phyloP scores from a whole-genome alignment of 2,329 filamentous ascomycete genomes.

The Penicillium paneum region DNA sequence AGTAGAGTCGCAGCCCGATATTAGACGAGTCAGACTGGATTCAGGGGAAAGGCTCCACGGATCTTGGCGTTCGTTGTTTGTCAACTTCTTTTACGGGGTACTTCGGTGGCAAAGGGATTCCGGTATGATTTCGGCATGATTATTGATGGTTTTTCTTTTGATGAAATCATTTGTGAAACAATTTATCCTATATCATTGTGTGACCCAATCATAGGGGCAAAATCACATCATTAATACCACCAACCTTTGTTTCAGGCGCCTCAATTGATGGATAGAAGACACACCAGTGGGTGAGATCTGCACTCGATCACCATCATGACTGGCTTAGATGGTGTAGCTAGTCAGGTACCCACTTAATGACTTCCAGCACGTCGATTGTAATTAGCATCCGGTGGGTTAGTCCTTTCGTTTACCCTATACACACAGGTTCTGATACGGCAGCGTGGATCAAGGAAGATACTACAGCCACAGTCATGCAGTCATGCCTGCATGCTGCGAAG shows the following conservation, averaged over 20 bases:
- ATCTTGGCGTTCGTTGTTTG: conserved; percentile 2
- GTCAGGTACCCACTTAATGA: conserved; percentile 1
- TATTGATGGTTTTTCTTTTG: not conserved
- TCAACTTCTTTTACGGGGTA: not conserved
- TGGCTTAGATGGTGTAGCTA: conserved; percentile 1
- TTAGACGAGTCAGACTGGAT: not conserved
- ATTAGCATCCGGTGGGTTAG: conserved; percentile 1
- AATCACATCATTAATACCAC: not conserved
- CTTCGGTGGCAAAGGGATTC: not conserved
- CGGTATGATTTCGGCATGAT: not conserved
- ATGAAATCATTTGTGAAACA: not conserved
- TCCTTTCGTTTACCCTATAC: conserved; percentile 10
- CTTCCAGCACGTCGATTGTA: conserved; percentile 6
- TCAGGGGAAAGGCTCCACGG: conserved; percentile 8
- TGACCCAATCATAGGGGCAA: not conserved
- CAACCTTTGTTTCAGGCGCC: not conserved
- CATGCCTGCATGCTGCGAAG: not conserved
- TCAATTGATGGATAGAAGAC: not conserved
- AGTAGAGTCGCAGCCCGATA: not conserved
- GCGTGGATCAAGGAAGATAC: not conserved
- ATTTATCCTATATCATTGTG: not conserved
- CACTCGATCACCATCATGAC: conserved; percentile 1
- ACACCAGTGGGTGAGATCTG: conserved; percentile 5
- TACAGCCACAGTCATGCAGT: not conserved
- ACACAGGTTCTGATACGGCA: not conserved